phyloP scores from a whole-genome alignment of 768 basidiomycete species.

The Suillus weaverae region DNA sequence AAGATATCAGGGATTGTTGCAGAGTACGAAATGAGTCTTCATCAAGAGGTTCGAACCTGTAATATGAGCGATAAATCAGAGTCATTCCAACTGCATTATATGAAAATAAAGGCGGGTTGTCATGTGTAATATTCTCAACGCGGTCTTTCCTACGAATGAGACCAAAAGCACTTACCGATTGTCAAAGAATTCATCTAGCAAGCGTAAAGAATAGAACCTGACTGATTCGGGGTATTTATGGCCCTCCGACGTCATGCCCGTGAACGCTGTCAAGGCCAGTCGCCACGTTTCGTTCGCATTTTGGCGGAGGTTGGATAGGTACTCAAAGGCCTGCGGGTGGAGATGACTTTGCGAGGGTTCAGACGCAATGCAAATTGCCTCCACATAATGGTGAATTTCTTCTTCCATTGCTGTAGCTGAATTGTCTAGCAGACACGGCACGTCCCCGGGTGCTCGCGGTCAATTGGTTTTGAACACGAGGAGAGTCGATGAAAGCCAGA shows the following conservation, averaged over 20 bases:
- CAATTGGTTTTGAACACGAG: background rate
- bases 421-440: conserved; percentile 17
- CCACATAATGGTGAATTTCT: conserved; percentile 73
- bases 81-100: background rate
- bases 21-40: conserved; percentile 68
- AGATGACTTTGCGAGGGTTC: conserved; percentile 70
- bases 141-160: background rate
- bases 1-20: conserved; percentile 75
- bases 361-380: conserved; percentile 87
- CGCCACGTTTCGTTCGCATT: conserved; percentile 79
- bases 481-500: background rate
- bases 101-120: background rate
- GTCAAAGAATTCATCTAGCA: conserved; percentile 82
- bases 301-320: conserved; percentile 73
- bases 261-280: conserved; percentile 74
- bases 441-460: conserved; percentile 19
- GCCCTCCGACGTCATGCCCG: conserved; percentile 60
- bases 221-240: conserved; percentile 71
- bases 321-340: conserved; percentile 86
- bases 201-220: conserved; percentile 77
- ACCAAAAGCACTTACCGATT: conserved; percentile 60
- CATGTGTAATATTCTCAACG: background rate
- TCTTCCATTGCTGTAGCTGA: conserved; percentile 56
- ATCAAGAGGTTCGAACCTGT: conserved; percentile 66
- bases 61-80: conserved; percentile 13